Conservation (phyloP, 1,139 yeast genomes). For the Blastobotrys ciferrii region DNA sequence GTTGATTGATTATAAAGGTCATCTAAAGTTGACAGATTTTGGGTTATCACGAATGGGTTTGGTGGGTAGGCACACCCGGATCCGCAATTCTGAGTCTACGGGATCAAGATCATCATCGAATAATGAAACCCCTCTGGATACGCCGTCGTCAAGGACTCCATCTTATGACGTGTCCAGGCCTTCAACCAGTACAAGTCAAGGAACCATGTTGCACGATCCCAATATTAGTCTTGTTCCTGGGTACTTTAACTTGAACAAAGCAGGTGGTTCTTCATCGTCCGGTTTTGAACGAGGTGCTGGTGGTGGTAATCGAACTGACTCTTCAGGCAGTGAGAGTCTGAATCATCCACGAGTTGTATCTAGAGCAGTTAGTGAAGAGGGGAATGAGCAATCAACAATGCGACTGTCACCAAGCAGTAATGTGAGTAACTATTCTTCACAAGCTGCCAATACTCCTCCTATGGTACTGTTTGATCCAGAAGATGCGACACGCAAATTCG, state of each 20-base stretch:
- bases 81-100: conserved; percentile 7
- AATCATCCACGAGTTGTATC: background rate
- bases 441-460: conserved; percentile 18
- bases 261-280: conserved; percentile 15
- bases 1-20: conserved; percentile 82
- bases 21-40: conserved; percentile 88
- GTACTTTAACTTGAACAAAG: conserved; percentile 26
- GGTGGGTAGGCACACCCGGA: conserved; percentile 65
- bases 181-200: background rate
- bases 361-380: background rate
- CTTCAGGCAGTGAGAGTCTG: conserved; percentile 14
- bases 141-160: background rate
- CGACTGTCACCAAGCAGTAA: conserved; percentile 7
- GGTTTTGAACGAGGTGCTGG: conserved; percentile 16
- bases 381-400: background rate
- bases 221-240: conserved; percentile 35
- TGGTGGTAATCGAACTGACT: conserved; percentile 14
- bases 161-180: background rate
- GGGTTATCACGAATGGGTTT: conserved; percentile 91
- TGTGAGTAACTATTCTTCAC: conserved; percentile 7
- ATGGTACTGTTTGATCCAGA: conserved; percentile 31
- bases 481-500: conserved; percentile 52
- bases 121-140: conserved; percentile 3
- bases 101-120: conserved; percentile 8
- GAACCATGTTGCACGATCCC: conserved; percentile 25